Conservation (phyloP, 345 rosid species). For the Dipteronia dyeriana region DNA sequence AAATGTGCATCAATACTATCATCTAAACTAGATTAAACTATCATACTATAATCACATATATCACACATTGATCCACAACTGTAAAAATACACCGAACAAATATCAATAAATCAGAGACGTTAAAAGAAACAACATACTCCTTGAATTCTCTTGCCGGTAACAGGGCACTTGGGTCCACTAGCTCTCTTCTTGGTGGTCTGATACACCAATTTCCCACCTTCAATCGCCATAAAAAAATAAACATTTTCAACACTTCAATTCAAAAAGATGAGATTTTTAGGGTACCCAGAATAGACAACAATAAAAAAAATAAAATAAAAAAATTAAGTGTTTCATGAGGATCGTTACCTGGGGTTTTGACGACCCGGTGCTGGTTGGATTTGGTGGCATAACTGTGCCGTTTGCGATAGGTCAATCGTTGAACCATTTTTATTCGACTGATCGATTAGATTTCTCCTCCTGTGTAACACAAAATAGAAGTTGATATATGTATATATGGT, state of each 20-base stretch:
- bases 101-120: not conserved
- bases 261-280: too few species aligned
- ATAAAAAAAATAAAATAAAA: too few species aligned
- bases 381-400: conserved; percentile 82
- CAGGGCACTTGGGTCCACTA: conserved; percentile 70
- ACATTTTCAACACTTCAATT: not conserved
- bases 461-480: not conserved
- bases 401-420: conserved; percentile 61
- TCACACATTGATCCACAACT: not conserved
- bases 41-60: not conserved
- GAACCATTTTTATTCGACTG: conserved; percentile 47
- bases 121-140: conserved; percentile 45
- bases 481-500: not conserved
- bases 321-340: not conserved
- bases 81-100: not conserved
- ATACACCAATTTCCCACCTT: conserved; percentile 77
- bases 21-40: not conserved
- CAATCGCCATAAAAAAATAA: not conserved
- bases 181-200: conserved; percentile 81
- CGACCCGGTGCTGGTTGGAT: conserved; percentile 67
- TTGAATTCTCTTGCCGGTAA: conserved; percentile 75
- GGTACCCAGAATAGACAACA: too few species aligned
- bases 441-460: not conserved
- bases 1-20: not conserved
- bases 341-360: conserved; percentile 58